These are phyloP conservation scores for Chaetothyriales sp. DNA, from an alignment of 2,329 filamentous ascomycete genomes.

Conservation along the genomic window DNA sequence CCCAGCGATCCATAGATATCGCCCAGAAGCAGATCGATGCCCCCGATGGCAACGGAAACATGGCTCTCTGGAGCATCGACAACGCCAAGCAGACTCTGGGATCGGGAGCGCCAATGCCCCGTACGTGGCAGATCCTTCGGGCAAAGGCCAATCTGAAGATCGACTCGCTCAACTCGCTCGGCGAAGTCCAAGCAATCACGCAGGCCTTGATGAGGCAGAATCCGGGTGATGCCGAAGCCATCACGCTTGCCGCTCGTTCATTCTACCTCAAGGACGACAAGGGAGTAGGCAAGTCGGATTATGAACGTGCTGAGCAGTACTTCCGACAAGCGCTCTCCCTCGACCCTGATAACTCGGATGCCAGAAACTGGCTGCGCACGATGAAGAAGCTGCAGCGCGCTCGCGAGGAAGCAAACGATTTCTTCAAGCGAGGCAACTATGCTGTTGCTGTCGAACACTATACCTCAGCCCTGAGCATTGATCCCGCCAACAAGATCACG, in stretches of 20 bases:
- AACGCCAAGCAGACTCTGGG: conserved; percentile 74
- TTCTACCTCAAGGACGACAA: conserved; percentile 89
- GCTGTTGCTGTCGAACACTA: conserved; percentile 74
- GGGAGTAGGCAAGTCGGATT: conserved; percentile 16
- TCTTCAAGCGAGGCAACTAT: conserved; percentile 75
- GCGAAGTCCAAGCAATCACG: conserved; percentile 82
- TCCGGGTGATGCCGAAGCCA: conserved; percentile 79
- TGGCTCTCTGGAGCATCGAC: conserved; percentile 83
- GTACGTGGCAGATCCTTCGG: conserved; percentile 87
- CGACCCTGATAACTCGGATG: conserved; percentile 81
- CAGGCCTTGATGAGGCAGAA: conserved; percentile 76
- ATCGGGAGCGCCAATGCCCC: conserved; percentile 57
- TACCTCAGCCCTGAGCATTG: conserved; percentile 64
- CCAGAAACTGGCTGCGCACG: conserved; percentile 73
- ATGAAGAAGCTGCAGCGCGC: conserved; percentile 85
- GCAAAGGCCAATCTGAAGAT: conserved; percentile 88
- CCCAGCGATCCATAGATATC: conserved; percentile 56
- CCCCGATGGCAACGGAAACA: conserved; percentile 61
- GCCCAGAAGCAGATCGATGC: conserved; percentile 62
- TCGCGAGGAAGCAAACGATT: conserved; percentile 82
- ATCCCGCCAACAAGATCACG: conserved; percentile 75
- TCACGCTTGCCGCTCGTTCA: conserved; percentile 74
- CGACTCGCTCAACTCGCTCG: conserved; percentile 73
- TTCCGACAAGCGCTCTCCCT: conserved; percentile 79
- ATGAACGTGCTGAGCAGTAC: conserved; percentile 76